Percentiles rank a stretch among this genome's conserved stretches.
Evolutionary conservation across 2,329 filamentous ascomycete species (phyloP).

Genomic region (Coniochaeta prunicola): DNA sequence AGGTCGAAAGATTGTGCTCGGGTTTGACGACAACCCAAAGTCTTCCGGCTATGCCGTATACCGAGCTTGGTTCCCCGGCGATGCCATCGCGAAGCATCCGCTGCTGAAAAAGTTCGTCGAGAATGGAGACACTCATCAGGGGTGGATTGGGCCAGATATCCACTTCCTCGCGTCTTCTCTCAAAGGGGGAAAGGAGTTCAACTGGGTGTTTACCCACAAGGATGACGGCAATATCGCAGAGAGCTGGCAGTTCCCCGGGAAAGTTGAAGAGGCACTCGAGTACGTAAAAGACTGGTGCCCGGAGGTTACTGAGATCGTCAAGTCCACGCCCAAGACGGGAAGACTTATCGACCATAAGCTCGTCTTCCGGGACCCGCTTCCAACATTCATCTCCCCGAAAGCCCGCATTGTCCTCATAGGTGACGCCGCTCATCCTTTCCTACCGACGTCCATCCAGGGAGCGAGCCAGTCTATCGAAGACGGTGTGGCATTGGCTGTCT

Average conservation of each 20-base stretch:
- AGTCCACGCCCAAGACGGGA: conserved; percentile 14
- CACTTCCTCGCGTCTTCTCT: conserved; percentile 45
- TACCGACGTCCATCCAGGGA: conserved; percentile 31
- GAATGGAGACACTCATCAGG: conserved; percentile 42
- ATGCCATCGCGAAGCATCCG: conserved; percentile 36
- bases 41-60: conserved; percentile 36
- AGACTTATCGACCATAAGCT: conserved; percentile 19
- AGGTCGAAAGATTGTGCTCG: conserved; percentile 37
- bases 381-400: conserved; percentile 23
- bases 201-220: conserved; percentile 43
- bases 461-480: conserved; percentile 34
- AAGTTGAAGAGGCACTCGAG: conserved; percentile 32
- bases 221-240: conserved; percentile 39
- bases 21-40: conserved; percentile 33
- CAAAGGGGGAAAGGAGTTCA: conserved; percentile 43
- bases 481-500: conserved; percentile 29
- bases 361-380: conserved; percentile 21
- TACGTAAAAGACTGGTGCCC: conserved; percentile 33
- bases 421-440: conserved; percentile 31
- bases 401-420: conserved; percentile 30
- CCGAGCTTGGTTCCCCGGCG: conserved; percentile 35
- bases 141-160: conserved; percentile 44
- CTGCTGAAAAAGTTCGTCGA: conserved; percentile 34
- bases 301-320: conserved; percentile 31
- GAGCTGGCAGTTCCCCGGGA: conserved; percentile 36